Conservation (phyloP, 352 stramenopile genomes). For the Globisporangium recalcitrans region DNA sequence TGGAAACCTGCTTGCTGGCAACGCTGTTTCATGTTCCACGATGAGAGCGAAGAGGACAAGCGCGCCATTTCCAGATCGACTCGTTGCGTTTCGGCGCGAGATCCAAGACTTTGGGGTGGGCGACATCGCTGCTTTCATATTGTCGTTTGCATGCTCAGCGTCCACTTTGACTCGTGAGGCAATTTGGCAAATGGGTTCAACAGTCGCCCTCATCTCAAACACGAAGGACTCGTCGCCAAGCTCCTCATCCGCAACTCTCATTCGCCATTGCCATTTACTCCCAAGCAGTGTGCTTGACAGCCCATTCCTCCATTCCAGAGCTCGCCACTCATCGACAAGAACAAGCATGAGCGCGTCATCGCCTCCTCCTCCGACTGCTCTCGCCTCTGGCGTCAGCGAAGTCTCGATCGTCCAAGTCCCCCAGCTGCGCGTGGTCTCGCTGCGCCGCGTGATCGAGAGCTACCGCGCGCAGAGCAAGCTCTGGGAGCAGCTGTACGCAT, state of each 20-base stretch:
- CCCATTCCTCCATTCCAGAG: neutral
- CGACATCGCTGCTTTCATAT: neutral
- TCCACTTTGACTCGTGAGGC: neutral
- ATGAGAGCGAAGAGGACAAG: neutral
- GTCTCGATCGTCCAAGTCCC: neutral
- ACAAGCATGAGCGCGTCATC: neutral
- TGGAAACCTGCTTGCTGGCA: too few species aligned
- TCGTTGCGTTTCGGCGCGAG: too few species aligned
- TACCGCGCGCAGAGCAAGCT: slow-evolving; percentile 42
- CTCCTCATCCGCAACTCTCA: too few species aligned
- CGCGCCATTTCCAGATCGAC: neutral
- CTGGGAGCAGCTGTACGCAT: slow-evolving; percentile 31
- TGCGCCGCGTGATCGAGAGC: slow-evolving; percentile 34
- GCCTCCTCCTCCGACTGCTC: neutral
- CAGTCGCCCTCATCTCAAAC: neutral
- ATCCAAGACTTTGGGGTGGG: neutral
- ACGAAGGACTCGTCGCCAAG: neutral
- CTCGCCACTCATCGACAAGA: neutral
- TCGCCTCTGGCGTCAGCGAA: neutral
- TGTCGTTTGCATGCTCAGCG: neutral
- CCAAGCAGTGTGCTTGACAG: too few species aligned
- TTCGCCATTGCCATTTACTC: neutral
- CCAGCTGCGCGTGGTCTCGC: slow-evolving; percentile 26
- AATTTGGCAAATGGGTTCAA: neutral
- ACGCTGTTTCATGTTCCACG: too few species aligned